Conservation (phyloP, 2,329 filamentous ascomycete species). For the Pseudogymnoascus sp. region DNA sequence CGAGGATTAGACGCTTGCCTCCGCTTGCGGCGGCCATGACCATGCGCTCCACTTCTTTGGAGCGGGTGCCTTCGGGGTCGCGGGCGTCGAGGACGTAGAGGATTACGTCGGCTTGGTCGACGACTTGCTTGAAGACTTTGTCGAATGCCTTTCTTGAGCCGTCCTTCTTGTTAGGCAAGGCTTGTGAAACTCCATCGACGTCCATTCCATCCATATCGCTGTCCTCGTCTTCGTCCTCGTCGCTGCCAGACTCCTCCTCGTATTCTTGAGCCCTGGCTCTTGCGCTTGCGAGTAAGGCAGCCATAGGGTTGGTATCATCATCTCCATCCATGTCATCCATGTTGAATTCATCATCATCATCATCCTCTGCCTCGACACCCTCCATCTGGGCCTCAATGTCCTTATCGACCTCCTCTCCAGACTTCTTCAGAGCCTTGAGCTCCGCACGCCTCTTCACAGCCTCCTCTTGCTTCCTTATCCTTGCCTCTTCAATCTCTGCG, state of each 20-base stretch:
- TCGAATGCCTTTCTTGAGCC: constrained; percentile 81
- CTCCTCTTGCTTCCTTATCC: constrained; percentile 74
- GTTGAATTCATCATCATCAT: constrained; percentile 42
- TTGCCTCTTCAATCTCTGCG: constrained; percentile 87
- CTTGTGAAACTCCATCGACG: constrained; percentile 43
- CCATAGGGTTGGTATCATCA: constrained; percentile 75
- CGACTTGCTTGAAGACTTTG: constrained; percentile 91
- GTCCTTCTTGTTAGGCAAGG: constrained; percentile 47
- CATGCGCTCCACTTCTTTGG: constrained; percentile 81
- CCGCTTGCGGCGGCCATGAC: constrained; percentile 82
- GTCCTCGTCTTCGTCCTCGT: constrained; percentile 49
- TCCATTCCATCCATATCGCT: constrained; percentile 40
- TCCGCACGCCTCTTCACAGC: constrained; percentile 62
- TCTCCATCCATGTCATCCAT: constrained; percentile 48
- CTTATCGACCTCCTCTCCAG: constrained; percentile 35
- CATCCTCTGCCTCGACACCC: constrained; percentile 39
- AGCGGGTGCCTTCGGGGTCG: constrained; percentile 84
- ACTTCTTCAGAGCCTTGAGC: constrained; percentile 57
- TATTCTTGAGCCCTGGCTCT: constrained; percentile 70
- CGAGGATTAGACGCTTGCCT: constrained; percentile 80
- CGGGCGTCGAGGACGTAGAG: constrained; percentile 90
- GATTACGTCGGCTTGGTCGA: constrained; percentile 81
- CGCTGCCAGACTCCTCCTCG: constrained; percentile 43
- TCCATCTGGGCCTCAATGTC: constrained; percentile 39
- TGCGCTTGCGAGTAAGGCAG: constrained; percentile 80